Conservation (phyloP, 164 flowering plant genomes). For the Vitis rupestris region DNA sequence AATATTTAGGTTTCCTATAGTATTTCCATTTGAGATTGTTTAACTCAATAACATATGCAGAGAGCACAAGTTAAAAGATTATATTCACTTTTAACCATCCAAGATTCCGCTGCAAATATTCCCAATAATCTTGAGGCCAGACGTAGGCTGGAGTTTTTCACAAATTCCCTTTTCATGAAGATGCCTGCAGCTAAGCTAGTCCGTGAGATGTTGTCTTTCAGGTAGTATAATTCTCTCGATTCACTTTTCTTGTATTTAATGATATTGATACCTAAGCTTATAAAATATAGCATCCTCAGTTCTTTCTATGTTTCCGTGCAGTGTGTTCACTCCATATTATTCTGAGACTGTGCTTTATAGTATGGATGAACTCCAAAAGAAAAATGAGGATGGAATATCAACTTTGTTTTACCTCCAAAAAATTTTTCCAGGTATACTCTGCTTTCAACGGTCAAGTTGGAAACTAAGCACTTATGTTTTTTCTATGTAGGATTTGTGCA, state of each 20-base stretch:
- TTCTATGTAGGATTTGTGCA: not conserved
- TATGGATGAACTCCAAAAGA: conserved; percentile 70
- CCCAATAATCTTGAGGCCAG: conserved; percentile 93
- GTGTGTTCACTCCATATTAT: conserved; percentile 97
- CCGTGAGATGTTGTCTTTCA: conserved; percentile 87
- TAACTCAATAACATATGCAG: conserved; percentile 41
- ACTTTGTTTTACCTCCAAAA: conserved; percentile 93
- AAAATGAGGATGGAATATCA: conserved; percentile 97
- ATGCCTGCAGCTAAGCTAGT: conserved; percentile 80
- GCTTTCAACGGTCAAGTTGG: not conserved
- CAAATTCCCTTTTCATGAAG: conserved; percentile 94
- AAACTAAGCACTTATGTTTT: not conserved
- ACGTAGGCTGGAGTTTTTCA: conserved; percentile 85
- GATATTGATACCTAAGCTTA: not conserved
- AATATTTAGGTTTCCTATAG: not conserved
- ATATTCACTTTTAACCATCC: conserved; percentile 74
- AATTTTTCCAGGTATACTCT: conserved; percentile 80
- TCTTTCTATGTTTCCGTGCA: conserved; percentile 24
- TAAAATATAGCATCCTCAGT: not conserved
- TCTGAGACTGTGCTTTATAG: conserved; percentile 92
- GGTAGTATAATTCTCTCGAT: conserved; percentile 34
- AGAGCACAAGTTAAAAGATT: conserved; percentile 71
- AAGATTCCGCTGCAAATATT: conserved; percentile 89
- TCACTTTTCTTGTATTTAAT: conserved; percentile 4
- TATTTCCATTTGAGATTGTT: conserved; percentile 1